phyloP scores from a whole-genome alignment of 164 flowering plant genomes.

The Kingdonia uniflora region DNA sequence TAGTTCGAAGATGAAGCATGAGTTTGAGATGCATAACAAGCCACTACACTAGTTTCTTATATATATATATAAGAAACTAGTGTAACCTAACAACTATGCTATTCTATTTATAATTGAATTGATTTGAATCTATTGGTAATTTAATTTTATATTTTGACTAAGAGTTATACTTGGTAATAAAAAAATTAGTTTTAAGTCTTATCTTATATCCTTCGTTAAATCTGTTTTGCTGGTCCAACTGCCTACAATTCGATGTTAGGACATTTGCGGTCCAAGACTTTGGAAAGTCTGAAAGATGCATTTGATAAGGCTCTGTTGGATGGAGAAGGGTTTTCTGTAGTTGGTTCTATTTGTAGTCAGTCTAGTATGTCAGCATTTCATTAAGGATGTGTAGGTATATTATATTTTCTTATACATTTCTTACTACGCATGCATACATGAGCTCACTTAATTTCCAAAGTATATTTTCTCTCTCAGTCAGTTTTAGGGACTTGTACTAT shows the following conservation, averaged over 20 bases:
- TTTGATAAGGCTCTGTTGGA: conserved; percentile 65
- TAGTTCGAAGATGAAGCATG: no score
- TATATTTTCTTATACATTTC: no score
- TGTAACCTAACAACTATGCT: no score
- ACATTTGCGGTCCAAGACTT: conserved; percentile 58
- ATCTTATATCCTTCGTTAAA: no score
- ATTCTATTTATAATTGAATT: no score
- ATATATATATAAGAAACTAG: no score
- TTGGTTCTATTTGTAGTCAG: conserved; percentile 45
- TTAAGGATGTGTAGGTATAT: conserved; percentile 63
- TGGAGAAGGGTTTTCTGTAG: conserved; percentile 67
- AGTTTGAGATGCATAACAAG: no score
- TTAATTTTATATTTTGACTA: no score
- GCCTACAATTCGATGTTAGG: conserved; percentile 71
- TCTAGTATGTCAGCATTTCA: conserved; percentile 51
- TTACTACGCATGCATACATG: not conserved
- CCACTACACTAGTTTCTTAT: no score
- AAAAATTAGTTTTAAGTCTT: no score
- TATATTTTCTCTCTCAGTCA: not conserved
- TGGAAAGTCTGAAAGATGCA: conserved; percentile 63
- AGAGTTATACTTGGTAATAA: no score
- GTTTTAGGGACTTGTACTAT: not conserved
- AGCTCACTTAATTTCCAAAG: not conserved
- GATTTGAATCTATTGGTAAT: no score
- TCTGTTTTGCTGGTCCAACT: conserved; percentile 72